Percentiles rank a stretch among this genome's conserved stretches.
Evolutionary conservation across 1,284 basidiomycete species (phyloP).

Genomic region (Trichosporon asahii): DNA sequence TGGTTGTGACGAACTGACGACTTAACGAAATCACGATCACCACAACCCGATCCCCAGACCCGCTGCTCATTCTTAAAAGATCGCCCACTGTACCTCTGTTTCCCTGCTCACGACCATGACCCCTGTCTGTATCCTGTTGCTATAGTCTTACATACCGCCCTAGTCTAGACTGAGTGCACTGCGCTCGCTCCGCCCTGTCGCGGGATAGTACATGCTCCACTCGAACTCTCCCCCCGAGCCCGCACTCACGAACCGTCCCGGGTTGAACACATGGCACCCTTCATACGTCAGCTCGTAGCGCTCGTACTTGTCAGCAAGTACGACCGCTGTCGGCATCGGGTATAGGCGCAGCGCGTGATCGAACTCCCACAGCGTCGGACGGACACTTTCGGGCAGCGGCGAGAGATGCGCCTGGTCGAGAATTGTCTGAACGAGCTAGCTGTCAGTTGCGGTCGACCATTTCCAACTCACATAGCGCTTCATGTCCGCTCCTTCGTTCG

Average conservation of each 20-base stretch:
- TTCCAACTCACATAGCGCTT: slow-evolving; percentile 71
- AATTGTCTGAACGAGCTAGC: slow-evolving; percentile 84
- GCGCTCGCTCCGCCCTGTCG: slow-evolving; percentile 47
- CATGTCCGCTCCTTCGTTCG: slow-evolving; percentile 66
- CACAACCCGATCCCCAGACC: not conserved
- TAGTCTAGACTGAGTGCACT: slow-evolving; percentile 32
- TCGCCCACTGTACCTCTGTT: not conserved
- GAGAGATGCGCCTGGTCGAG: slow-evolving; percentile 88
- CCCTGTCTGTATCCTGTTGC: not conserved
- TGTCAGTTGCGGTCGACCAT: not conserved
- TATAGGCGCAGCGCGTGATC: slow-evolving; percentile 91
- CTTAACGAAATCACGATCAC: not conserved
- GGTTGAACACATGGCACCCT: slow-evolving; percentile 98
- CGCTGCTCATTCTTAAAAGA: not conserved
- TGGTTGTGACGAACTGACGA: not conserved
- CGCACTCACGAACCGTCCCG: slow-evolving; percentile 74
- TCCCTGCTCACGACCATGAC: not conserved
- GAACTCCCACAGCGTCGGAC: slow-evolving; percentile 84
- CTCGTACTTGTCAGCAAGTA: slow-evolving; percentile 97
- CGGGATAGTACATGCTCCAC: slow-evolving; percentile 83
- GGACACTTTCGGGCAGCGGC: slow-evolving; percentile 75
- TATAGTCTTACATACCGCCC: slow-evolving; percentile 5
- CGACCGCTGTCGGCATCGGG: slow-evolving; percentile 86
- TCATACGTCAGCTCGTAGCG: slow-evolving; percentile 95
- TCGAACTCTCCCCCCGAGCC: slow-evolving; percentile 60